Evolutionary conservation across 805 yeast genomes (phyloP).

Genomic region (Candida mattraensis): DNA sequence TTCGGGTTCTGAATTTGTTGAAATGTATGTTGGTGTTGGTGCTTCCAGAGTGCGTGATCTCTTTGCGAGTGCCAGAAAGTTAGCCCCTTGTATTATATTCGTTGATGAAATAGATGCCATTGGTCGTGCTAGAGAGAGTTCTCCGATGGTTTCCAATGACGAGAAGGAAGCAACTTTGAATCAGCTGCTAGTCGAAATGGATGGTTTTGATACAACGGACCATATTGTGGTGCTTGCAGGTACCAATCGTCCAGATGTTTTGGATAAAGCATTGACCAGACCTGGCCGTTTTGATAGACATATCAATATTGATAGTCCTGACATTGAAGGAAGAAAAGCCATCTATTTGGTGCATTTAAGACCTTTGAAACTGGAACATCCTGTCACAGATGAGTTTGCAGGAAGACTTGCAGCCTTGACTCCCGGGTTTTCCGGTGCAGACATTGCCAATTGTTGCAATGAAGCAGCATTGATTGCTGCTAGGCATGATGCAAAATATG

Average conservation of each 20-base stretch:
- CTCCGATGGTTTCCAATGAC: conserved; percentile 85
- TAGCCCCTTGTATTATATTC: conserved; percentile 94
- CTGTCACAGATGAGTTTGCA: conserved; percentile 56
- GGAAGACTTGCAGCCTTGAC: conserved; percentile 94
- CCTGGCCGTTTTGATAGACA: conserved; percentile 98
- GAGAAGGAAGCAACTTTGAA: conserved; percentile 96
- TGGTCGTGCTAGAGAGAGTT: conserved; percentile 75
- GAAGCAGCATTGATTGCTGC: conserved; percentile 98
- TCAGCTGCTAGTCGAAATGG: conserved; percentile 97
- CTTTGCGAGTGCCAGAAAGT: conserved; percentile 86
- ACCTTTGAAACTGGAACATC: conserved; percentile 59
- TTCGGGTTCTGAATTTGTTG: conserved; percentile 96
- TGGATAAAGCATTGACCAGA: conserved; percentile 90
- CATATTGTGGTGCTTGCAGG: conserved; percentile 98
- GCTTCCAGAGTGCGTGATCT: conserved; percentile 97
- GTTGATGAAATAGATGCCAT: conserved; percentile 99
- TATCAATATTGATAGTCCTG: conserved; percentile 88
- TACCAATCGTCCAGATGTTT: conserved; percentile 91
- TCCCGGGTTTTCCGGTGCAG: conserved; percentile 98
- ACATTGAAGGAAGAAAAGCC: conserved; percentile 90
- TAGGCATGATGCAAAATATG: conserved; percentile 68
- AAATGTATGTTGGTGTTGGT: conserved; percentile 99
- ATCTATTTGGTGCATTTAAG: conserved; percentile 84
- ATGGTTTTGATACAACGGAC: conserved; percentile 87
- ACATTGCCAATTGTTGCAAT: conserved; percentile 93